Base-by-base conservation (phyloP, 805 yeast genomes). In the Wickerhamiella spandovensis region DNA sequence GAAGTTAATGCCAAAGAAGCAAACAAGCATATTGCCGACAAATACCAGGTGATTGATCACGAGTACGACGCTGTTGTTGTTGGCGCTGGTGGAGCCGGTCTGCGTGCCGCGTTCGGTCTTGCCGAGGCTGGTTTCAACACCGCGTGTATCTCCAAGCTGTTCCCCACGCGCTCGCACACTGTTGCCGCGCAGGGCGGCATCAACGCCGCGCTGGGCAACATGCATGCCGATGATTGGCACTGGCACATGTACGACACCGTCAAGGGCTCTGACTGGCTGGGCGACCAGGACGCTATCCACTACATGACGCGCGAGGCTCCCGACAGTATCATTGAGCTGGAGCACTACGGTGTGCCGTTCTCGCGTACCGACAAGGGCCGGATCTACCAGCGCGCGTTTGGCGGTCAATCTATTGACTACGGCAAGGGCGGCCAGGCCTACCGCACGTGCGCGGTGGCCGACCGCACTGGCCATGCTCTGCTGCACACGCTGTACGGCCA, bases 231-330 rank as follows among this genome's bases (percentile, higher is more conserved):
- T 70, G 89, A 89, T 74, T 90, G 98, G 98, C 95, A 86, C 70
- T 92, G 97, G 97, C 98, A 90, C 71, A 89, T 90, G 97, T 90
- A 92, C 72, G 98, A 90, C 67, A 90, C 98, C 62, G 97, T 90
- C 61, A 90, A 90, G 73, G 98, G 98, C 57, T 88, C 97, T 9
- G 98, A 90, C 72, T 90, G 98, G 98, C 79, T 90, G 56, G 98
- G 98, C 65, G 98, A 90, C 72, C 98, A 90, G 74, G 98, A 90
- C 66, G 96, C 97, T 50, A 90, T 92, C 66, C 97, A 90, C 72
- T 90, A 90, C 73, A 90, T 90, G 98, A 90, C 98, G 52, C 81
- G 88, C 68, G 97, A 90, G 72, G 98, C 98, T 24, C 96, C 97
- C 43, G 79, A 81, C 59, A 84, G 97, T 44, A 90, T 90, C 63